Percentiles rank a stretch among this genome's conserved stretches.
phyloP scores from a whole-genome alignment of 495 filamentous ascomycete genomes.

The Trichoderma orchidacearum region DNA sequence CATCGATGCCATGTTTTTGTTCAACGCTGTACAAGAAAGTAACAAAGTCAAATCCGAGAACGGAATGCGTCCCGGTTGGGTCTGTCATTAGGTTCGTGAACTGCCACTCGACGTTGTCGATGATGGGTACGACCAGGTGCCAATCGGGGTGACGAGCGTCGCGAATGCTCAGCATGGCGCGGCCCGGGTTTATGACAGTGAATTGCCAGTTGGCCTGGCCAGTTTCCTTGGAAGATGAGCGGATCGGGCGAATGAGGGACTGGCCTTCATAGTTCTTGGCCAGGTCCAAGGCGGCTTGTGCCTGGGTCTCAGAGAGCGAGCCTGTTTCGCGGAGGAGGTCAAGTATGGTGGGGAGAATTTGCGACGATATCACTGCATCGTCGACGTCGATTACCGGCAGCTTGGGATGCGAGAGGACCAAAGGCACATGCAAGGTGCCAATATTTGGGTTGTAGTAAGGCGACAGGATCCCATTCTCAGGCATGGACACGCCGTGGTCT shows the following conservation, averaged over 20 bases:
- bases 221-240: constrained; percentile 11
- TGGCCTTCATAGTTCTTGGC: constrained; percentile 33
- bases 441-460: constrained; percentile 38
- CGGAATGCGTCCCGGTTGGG: constrained; percentile 18
- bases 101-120: constrained; percentile 20
- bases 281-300: constrained; percentile 20
- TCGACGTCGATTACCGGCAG: constrained; percentile 28
- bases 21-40: constrained; percentile 15
- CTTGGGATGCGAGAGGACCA: constrained; percentile 34
- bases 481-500: constrained; percentile 32
- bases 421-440: constrained; percentile 34
- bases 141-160: constrained; percentile 25
- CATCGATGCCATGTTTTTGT: constrained; percentile 19
- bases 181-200: constrained; percentile 32
- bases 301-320: constrained; percentile 21
- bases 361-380: constrained; percentile 26
- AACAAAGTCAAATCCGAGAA: constrained; percentile 20
- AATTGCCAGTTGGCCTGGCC: constrained; percentile 29
- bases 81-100: constrained; percentile 23
- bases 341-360: constrained; percentile 36
- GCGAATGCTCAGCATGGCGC: constrained; percentile 24
- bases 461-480: constrained; percentile 27
- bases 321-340: constrained; percentile 32
- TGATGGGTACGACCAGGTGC: constrained; percentile 25
- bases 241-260: constrained; percentile 28